These are phyloP conservation scores for Psidium friedrichsthalianum DNA, from an alignment of 345 rosid species.

Conservation along the genomic window DNA sequence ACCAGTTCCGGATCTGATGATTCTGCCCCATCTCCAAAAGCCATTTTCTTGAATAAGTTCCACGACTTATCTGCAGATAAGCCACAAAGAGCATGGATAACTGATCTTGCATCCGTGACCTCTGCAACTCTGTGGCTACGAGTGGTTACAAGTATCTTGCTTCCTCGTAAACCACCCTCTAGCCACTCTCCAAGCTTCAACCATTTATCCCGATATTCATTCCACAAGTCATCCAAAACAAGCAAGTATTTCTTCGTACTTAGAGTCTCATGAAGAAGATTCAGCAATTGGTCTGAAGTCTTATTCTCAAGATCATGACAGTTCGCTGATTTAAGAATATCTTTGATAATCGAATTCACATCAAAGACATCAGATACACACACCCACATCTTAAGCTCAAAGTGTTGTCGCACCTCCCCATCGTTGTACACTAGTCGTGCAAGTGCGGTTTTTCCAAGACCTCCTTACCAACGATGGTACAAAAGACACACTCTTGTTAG, in stretches of 20 bases:
- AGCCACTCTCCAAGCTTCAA: neutral
- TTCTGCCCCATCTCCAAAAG: neutral
- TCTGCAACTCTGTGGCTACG: accelerated
- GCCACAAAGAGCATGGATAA: accelerated
- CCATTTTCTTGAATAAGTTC: neutral
- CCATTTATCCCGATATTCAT: neutral
- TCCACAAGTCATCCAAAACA: neutral
- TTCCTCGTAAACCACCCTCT: accelerated
- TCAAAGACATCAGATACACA: neutral
- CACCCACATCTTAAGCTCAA: neutral
- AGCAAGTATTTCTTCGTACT: neutral
- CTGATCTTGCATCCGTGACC: accelerated
- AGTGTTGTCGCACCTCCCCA: neutral
- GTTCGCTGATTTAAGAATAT: neutral
- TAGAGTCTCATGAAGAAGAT: neutral
- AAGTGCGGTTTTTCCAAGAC: neutral
- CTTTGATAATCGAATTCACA: neutral
- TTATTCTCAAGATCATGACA: neutral
- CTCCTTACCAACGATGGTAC: neutral
- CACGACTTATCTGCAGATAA: neutral
- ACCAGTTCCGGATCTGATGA: neutral
- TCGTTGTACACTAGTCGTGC: neutral
- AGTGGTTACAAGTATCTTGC: neutral
- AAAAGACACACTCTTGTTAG: neutral
- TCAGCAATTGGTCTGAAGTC: neutral